phyloP scores from a whole-genome alignment of 805 yeast genomes.

The Yarrowia osloensis region DNA sequence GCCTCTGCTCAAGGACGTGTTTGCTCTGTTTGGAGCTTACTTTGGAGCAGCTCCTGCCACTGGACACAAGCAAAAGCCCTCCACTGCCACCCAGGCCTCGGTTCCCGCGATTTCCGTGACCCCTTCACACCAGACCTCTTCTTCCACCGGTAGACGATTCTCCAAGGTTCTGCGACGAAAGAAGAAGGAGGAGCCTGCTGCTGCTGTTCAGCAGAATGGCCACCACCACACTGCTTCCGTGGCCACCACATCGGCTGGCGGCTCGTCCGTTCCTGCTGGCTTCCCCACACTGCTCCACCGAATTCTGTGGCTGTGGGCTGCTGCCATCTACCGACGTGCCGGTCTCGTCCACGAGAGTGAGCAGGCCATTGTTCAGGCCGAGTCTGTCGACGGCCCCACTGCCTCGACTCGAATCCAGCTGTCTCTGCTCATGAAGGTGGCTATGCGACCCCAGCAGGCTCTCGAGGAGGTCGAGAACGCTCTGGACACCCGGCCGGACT shows the following conservation, averaged over 20 bases:
- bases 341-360: constrained; percentile 62
- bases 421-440: constrained; percentile 49
- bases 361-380: constrained; percentile 74
- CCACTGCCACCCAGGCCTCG: constrained; percentile 13
- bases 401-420: constrained; percentile 53
- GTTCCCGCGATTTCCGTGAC: constrained; percentile 2
- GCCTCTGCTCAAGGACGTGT: constrained; percentile 66
- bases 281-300: constrained; percentile 28
- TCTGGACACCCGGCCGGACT: constrained; percentile 52
- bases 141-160: constrained; percentile 5
- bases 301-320: constrained; percentile 71
- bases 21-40: constrained; percentile 56
- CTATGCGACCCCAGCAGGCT: constrained; percentile 51
- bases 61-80: constrained; percentile 8
- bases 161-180: constrained; percentile 26
- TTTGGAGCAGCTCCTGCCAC: constrained; percentile 40
- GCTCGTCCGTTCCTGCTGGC: neutral
- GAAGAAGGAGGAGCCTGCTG: constrained; percentile 24
- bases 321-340: constrained; percentile 61
- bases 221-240: neutral
- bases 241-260: neutral
- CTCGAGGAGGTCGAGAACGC: constrained; percentile 67
- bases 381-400: constrained; percentile 49
- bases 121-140: constrained; percentile 1
- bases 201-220: neutral